Evolutionary conservation across 2,329 filamentous ascomycete genomes (phyloP).

Genomic region (Kalaharituber pfeilii): DNA sequence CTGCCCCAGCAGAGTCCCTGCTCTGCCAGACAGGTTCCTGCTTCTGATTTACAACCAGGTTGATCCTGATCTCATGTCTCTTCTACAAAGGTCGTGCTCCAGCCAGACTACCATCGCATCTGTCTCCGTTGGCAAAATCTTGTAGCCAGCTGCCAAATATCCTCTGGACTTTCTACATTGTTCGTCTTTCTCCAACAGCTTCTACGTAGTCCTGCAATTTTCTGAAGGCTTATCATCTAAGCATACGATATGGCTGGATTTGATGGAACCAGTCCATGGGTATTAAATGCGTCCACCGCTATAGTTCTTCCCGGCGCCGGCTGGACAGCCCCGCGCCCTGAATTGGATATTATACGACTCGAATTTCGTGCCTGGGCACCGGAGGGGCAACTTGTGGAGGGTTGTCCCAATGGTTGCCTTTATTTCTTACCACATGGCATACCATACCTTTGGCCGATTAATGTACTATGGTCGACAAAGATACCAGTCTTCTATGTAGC

Average conservation of each 20-base stretch:
- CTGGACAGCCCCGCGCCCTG: not conserved
- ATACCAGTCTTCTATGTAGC: not conserved
- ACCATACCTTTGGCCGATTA: not conserved
- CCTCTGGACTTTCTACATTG: not conserved
- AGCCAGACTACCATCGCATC: too few species aligned
- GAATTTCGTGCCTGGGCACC: not conserved
- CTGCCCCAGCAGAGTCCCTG: too few species aligned
- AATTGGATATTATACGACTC: not conserved
- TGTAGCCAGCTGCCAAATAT: not conserved
- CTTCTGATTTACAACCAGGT: too few species aligned
- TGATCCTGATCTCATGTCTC: too few species aligned
- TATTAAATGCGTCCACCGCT: not conserved
- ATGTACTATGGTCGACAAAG: not conserved
- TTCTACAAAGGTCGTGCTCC: too few species aligned
- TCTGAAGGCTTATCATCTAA: not conserved
- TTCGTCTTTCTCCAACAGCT: not conserved
- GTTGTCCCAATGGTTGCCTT: not conserved
- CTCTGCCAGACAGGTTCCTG: too few species aligned
- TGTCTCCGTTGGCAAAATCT: too few species aligned
- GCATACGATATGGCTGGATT: not conserved
- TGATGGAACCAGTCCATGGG: not conserved
- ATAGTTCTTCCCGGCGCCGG: not conserved
- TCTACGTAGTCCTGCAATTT: not conserved
- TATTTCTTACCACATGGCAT: not conserved
- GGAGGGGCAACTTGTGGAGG: not conserved